A percentile compares a stretch with the other conserved stretches of the same genome.
Conservation (phyloP, 176 grass and related monocot species). For the Oryza coarctata region DNA sequence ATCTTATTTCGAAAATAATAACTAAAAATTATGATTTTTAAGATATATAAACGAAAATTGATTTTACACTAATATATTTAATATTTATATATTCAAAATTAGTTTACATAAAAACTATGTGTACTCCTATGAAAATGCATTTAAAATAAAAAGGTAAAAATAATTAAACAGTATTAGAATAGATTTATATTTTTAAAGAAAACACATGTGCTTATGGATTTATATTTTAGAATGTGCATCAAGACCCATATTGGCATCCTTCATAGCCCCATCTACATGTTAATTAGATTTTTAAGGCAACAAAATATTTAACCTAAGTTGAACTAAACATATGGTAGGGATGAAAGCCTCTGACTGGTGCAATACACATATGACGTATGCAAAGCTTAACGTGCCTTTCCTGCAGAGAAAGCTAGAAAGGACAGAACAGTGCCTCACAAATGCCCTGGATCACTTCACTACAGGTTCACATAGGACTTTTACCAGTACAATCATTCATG, state of each 20-base stretch:
- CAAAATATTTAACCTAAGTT: background rate
- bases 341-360: background rate
- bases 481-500: background rate
- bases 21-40: too few species aligned
- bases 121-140: too few species aligned
- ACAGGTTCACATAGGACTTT: background rate
- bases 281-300: background rate
- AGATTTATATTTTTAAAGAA: too few species aligned
- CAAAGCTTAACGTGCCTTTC: background rate
- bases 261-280: background rate
- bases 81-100: too few species aligned
- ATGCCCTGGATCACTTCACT: background rate
- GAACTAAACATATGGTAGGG: too few species aligned
- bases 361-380: background rate
- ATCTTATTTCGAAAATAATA: background rate
- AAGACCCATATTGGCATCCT: background rate
- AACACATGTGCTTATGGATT: too few species aligned
- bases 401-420: background rate
- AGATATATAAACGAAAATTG: too few species aligned
- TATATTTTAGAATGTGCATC: too few species aligned
- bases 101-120: too few species aligned
- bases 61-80: too few species aligned
- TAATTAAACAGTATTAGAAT: too few species aligned
- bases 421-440: background rate
- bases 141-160: too few species aligned